Percentiles rank a stretch among this genome's conserved stretches.
These are phyloP conservation scores for Rhynchosporium agropyri DNA, from an alignment of 2,329 filamentous ascomycete species.

Conservation along the genomic window DNA sequence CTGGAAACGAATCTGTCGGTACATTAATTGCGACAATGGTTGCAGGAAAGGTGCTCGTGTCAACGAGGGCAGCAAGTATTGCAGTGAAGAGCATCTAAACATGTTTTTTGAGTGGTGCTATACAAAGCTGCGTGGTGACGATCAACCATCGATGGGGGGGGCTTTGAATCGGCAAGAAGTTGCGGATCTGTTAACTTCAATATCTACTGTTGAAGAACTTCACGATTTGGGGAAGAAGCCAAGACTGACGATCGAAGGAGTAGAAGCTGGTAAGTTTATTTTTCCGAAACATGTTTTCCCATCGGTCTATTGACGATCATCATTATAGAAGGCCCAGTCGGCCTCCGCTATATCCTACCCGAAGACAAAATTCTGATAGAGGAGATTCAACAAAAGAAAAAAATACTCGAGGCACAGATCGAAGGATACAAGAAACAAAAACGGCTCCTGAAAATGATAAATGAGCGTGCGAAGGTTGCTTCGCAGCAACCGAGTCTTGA, in stretches of 20 bases:
- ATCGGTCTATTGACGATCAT: conserved; percentile 2
- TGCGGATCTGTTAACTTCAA: conserved; percentile 29
- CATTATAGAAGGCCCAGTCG: conserved; percentile 31
- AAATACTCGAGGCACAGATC: conserved; percentile 28
- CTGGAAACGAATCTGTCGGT: conserved; percentile 41
- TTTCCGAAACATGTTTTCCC: background rate
- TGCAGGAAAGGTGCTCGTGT: conserved; percentile 40
- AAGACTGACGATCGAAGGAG: conserved; percentile 32
- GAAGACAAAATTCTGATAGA: conserved; percentile 36
- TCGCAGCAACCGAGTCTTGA: conserved; percentile 30
- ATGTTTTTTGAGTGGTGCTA: conserved; percentile 34
- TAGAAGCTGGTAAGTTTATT: conserved; percentile 35
- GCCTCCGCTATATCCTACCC: conserved; percentile 36
- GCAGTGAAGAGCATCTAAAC: conserved; percentile 37
- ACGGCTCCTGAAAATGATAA: conserved; percentile 36
- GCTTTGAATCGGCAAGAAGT: conserved; percentile 36
- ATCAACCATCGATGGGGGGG: conserved; percentile 38
- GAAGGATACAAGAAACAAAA: conserved; percentile 30
- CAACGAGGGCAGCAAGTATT: conserved; percentile 41
- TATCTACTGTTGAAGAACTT: conserved; percentile 30
- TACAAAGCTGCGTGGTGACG: conserved; percentile 28
- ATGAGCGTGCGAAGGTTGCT: conserved; percentile 33
- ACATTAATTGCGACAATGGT: conserved; percentile 31
- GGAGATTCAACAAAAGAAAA: conserved; percentile 31
- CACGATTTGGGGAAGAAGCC: conserved; percentile 39